phyloP scores from a whole-genome alignment of 2,329 filamentous ascomycete species.

The Beauveria varroae region DNA sequence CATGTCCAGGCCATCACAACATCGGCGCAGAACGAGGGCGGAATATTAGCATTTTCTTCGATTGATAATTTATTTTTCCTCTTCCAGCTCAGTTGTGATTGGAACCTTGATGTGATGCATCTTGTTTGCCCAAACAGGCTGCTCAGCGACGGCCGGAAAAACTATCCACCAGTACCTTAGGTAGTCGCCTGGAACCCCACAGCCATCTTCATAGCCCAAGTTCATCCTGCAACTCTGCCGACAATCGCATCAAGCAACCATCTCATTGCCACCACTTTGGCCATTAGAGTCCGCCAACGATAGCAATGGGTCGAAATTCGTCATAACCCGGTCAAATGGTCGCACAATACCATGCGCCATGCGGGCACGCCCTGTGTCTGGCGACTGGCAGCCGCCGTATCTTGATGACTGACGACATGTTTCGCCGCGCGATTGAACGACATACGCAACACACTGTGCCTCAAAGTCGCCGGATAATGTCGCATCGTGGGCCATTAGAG shows the following conservation, averaged over 20 bases:
- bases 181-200: background rate
- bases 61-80: no score
- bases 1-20: no score
- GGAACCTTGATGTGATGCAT: no score
- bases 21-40: no score
- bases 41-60: no score
- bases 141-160: background rate
- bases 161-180: background rate
- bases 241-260: background rate
- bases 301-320: background rate
- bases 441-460: slow-evolving; percentile 18
- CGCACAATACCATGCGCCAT: slow-evolving; percentile 20
- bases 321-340: slow-evolving; percentile 19
- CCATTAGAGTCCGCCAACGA: background rate
- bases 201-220: background rate
- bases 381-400: slow-evolving; percentile 19
- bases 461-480: slow-evolving; percentile 27
- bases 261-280: background rate
- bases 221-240: background rate
- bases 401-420: slow-evolving; percentile 26
- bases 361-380: slow-evolving; percentile 19
- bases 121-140: background rate
- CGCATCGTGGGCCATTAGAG: slow-evolving; percentile 47
- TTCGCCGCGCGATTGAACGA: slow-evolving; percentile 25
- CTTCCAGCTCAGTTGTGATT: no score